Conservation (phyloP, 495 filamentous ascomycete genomes). For the Penicillium cinerascens region DNA sequence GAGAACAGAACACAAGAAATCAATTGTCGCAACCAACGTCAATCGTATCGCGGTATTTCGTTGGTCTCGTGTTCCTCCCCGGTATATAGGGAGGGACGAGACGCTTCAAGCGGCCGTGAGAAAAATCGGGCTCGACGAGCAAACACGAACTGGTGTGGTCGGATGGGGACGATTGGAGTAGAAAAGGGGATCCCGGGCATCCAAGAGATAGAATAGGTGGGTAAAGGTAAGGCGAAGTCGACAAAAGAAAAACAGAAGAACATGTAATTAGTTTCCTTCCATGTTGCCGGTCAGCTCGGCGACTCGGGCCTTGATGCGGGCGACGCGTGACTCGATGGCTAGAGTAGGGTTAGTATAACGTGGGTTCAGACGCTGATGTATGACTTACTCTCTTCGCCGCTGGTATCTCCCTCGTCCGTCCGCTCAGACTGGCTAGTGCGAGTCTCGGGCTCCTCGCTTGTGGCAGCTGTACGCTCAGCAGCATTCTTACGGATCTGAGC, state of each 20-base stretch:
- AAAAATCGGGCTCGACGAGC: conserved; percentile 10
- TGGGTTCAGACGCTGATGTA: neutral
- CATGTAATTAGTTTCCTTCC: conserved; percentile 48
- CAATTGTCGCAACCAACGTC: conserved; percentile 1
- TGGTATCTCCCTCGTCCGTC: conserved; percentile 79
- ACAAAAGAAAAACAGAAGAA: conserved; percentile 6
- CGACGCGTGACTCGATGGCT: conserved; percentile 95
- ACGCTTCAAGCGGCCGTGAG: conserved; percentile 4
- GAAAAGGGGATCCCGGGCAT: neutral
- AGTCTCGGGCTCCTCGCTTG: conserved; percentile 49
- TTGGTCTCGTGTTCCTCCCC: conserved; percentile 4
- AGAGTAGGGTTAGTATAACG: neutral
- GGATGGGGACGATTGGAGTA: neutral
- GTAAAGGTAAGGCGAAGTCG: conserved; percentile 6
- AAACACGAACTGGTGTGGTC: conserved; percentile 16
- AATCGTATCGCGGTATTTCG: conserved; percentile 20
- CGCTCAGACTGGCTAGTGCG: conserved; percentile 46
- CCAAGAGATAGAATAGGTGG: neutral
- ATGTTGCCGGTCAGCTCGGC: conserved; percentile 88
- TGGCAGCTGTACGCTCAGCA: conserved; percentile 66
- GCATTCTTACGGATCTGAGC: conserved; percentile 94
- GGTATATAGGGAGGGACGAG: neutral
- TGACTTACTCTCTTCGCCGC: conserved; percentile 90
- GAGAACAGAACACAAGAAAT: neutral
- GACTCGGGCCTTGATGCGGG: conserved; percentile 95